Evolutionary conservation across 257 asterid genomes (phyloP).

Genomic region (Jacaranda mimosifolia): DNA sequence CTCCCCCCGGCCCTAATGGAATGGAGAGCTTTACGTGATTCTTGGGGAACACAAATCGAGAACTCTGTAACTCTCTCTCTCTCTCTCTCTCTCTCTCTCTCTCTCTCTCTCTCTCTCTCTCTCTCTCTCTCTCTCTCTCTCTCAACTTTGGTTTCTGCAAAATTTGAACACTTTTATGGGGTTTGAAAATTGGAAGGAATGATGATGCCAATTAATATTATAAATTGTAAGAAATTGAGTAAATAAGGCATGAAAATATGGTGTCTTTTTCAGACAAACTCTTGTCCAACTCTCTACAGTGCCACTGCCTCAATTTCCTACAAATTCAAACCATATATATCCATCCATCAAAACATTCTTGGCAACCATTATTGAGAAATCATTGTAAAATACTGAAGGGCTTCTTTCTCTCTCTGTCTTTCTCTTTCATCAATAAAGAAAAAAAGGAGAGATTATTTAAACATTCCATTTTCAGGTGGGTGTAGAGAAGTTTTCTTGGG

Average conservation of each 20-base stretch:
- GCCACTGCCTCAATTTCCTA: conserved; percentile 5
- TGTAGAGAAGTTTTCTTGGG: conserved; percentile 36
- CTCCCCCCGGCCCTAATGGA: conserved; percentile 26
- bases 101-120: conserved; percentile 3
- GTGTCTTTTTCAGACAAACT: conserved; percentile 59
- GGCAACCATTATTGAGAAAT: conserved; percentile 39
- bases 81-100: conserved; percentile 4
- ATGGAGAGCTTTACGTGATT: conserved; percentile 51
- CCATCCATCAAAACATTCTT: background rate
- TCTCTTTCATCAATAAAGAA: conserved; percentile 1
- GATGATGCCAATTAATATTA: background rate
- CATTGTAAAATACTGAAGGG: conserved; percentile 26
- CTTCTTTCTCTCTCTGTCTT: background rate
- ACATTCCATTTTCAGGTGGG: background rate
- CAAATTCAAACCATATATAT: conserved; percentile 8
- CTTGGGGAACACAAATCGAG: conserved; percentile 61
- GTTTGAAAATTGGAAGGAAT: conserved; percentile 48
- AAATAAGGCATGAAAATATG: conserved; percentile 24
- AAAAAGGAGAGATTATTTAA: conserved; percentile 1
- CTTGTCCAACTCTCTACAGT: conserved; percentile 39
- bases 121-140: conserved; percentile 10
- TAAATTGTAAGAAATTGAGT: conserved; percentile 38
- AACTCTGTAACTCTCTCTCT: conserved; percentile 20
- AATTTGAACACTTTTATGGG: conserved; percentile 49
- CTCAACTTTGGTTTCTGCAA: conserved; percentile 50